phyloP scores from a whole-genome alignment of 164 flowering plant species.

The Cinnamomum chago region DNA sequence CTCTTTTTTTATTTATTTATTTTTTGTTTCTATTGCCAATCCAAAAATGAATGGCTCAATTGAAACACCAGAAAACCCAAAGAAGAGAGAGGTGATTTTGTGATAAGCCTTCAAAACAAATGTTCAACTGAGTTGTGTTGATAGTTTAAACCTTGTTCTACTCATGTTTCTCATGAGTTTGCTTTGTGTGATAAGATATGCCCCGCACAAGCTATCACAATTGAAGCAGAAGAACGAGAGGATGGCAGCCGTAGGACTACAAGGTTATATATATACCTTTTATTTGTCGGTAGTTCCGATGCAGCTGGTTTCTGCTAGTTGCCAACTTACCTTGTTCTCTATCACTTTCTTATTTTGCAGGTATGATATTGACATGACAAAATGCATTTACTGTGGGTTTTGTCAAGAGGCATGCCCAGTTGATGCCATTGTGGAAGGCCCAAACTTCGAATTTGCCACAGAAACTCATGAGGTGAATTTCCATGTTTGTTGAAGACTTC shows the following conservation, averaged over 20 bases:
- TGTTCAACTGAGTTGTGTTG: background rate
- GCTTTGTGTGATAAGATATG: conserved; percentile 55
- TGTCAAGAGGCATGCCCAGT: conserved; percentile 99
- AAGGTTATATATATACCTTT: conserved; percentile 37
- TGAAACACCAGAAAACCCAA: too few relatives aligned
- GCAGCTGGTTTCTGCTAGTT: background rate
- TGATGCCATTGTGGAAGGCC: conserved; percentile 99
- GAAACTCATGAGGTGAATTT: conserved; percentile 92
- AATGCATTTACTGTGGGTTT: conserved; percentile 98
- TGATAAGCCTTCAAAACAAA: too few relatives aligned
- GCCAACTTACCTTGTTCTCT: conserved; percentile 3
- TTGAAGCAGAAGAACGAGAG: conserved; percentile 98
- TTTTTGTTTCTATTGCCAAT: too few relatives aligned
- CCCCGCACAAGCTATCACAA: conserved; percentile 99
- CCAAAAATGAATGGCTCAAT: too few relatives aligned
- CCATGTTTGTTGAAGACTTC: background rate
- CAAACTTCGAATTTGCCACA: conserved; percentile 97
- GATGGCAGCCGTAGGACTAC: conserved; percentile 99
- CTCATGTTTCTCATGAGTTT: background rate
- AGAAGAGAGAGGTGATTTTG: too few relatives aligned
- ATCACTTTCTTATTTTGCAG: conserved; percentile 28
- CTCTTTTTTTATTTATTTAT: too few relatives aligned
- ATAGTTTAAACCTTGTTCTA: background rate
- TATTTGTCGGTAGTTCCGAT: background rate
- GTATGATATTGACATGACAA: conserved; percentile 99